These are phyloP conservation scores for Streptanthus diversifolius DNA, from an alignment of 345 rosid species.

Conservation along the genomic window DNA sequence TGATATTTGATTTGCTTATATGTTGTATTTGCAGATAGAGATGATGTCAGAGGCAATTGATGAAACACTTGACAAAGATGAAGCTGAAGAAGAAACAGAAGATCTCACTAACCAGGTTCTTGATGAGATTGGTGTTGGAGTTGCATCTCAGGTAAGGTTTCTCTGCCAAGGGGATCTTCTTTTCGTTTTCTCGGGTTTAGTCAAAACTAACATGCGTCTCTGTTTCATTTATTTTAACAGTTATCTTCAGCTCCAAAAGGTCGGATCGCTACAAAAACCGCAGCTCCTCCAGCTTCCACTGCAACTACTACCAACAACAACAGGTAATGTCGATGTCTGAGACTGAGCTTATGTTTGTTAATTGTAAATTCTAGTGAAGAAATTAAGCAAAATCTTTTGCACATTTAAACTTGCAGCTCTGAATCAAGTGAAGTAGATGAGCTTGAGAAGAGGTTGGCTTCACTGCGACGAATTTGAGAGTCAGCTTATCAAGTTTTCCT, in stretches of 20 bases:
- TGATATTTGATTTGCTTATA: background rate
- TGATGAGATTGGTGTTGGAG: slow-evolving; percentile 96
- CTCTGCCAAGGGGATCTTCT: background rate
- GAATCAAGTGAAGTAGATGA: slow-evolving; percentile 73
- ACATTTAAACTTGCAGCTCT: slow-evolving; percentile 40
- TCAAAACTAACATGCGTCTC: background rate
- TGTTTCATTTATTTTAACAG: slow-evolving; percentile 36
- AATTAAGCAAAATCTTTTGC: background rate
- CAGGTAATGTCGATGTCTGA: background rate
- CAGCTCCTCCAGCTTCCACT: slow-evolving; percentile 25
- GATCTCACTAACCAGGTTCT: slow-evolving; percentile 99
- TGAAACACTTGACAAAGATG: slow-evolving; percentile 96
- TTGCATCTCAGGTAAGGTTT: slow-evolving; percentile 88
- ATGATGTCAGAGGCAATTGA: slow-evolving; percentile 99
- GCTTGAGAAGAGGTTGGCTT: slow-evolving; percentile 91
- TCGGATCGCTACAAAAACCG: slow-evolving; percentile 41
- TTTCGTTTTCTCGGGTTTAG: background rate
- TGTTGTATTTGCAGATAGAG: slow-evolving; percentile 61
- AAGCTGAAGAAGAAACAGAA: slow-evolving; percentile 98
- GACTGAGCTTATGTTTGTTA: background rate
- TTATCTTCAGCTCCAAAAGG: slow-evolving; percentile 98
- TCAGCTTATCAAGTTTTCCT: background rate
- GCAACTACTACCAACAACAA: slow-evolving; percentile 15
- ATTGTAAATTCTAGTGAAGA: background rate
- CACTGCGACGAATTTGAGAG: slow-evolving; percentile 69